Conservation (phyloP, 805 yeast species). For the Kuraishia molischiana region DNA sequence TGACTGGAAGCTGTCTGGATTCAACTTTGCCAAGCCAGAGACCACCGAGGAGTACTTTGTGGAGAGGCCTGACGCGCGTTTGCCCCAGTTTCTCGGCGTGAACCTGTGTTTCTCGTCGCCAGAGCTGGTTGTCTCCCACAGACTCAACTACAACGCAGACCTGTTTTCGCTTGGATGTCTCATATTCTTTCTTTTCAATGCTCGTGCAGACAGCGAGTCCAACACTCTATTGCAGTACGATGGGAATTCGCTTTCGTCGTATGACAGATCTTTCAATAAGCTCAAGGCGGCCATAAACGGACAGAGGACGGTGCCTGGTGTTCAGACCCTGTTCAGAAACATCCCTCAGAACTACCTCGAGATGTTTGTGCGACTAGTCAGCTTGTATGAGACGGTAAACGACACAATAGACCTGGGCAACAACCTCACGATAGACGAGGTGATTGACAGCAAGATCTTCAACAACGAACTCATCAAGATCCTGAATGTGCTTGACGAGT, state of each 20-base stretch:
- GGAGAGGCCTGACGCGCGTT: constrained; percentile 65
- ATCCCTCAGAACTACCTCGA: constrained; percentile 49
- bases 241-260: constrained; percentile 39
- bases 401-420: constrained; percentile 18
- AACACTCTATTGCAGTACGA: constrained; percentile 34
- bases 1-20: constrained; percentile 90
- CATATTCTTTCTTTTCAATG: constrained; percentile 58
- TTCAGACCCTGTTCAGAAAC: constrained; percentile 33
- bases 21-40: constrained; percentile 37
- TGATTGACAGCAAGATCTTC: constrained; percentile 66
- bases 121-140: constrained; percentile 60
- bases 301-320: constrained; percentile 17
- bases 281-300: constrained; percentile 20
- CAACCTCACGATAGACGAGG: constrained; percentile 43
- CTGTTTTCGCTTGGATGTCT: constrained; percentile 78
- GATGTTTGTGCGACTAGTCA: constrained; percentile 40
- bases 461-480: constrained; percentile 78
- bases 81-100: constrained; percentile 63
- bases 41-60: constrained; percentile 50
- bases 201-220: constrained; percentile 21
- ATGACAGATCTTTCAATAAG: constrained; percentile 44
- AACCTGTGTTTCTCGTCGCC: constrained; percentile 79
- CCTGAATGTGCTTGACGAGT: constrained; percentile 72
- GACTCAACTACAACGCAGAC: constrained; percentile 61
- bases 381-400: constrained; percentile 28